Evolutionary conservation across 768 basidiomycete species (phyloP).

Genomic region (Termitomyces sp.): DNA sequence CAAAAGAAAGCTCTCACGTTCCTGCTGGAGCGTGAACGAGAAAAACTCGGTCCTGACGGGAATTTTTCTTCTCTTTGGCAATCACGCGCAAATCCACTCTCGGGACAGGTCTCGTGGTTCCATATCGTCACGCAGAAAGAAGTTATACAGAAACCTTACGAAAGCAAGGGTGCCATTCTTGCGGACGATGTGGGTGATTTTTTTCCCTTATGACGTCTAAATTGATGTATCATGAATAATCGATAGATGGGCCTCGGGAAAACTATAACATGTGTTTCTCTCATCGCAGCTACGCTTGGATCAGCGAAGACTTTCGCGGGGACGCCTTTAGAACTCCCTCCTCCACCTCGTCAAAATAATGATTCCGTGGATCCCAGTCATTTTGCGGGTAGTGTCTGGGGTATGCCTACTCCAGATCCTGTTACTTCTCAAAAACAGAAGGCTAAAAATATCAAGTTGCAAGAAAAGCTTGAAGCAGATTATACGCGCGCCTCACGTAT

Average conservation of each 20-base stretch:
- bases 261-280: constrained; percentile 91
- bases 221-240: constrained; percentile 1
- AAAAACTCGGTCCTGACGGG: constrained; percentile 52
- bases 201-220: constrained; percentile 8
- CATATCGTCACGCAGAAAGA: constrained; percentile 85
- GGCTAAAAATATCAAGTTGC: constrained; percentile 57
- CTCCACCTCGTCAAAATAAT: constrained; percentile 20
- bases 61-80: constrained; percentile 73
- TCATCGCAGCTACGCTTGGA: constrained; percentile 81
- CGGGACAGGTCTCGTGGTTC: constrained; percentile 53
- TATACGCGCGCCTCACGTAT: constrained; percentile 69
- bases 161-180: constrained; percentile 84
- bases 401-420: constrained; percentile 57
- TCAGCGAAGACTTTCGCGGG: constrained; percentile 65
- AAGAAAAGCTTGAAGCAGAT: constrained; percentile 69
- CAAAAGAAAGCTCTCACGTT: constrained; percentile 98
- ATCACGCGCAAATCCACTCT: constrained; percentile 40
- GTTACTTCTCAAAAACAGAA: constrained; percentile 46
- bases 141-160: constrained; percentile 55
- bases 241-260: constrained; percentile 95
- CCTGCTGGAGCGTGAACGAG: constrained; percentile 81
- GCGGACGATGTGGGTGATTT: constrained; percentile 84
- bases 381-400: constrained; percentile 79
- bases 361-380: constrained; percentile 42
- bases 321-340: constrained; percentile 43